Evolutionary conservation across 164 flowering plant species (phyloP).

Genomic region (Vitis rotundifolia): DNA sequence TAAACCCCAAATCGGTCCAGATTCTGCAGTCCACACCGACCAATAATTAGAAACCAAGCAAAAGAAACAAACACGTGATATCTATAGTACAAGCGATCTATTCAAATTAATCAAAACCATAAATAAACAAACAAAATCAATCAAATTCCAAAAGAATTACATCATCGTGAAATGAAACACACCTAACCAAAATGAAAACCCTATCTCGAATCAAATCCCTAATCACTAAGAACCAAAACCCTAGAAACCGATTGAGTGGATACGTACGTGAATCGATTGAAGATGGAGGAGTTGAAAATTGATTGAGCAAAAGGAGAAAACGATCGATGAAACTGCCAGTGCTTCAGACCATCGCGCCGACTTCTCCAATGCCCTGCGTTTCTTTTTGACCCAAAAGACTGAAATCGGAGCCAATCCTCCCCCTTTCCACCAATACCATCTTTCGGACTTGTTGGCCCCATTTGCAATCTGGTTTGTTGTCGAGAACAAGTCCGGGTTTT

Average conservation of each 20-base stretch:
- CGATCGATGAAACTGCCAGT: too few species aligned
- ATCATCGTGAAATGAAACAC: neutral
- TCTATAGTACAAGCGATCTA: constrained; percentile 18
- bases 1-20: constrained; percentile 5
- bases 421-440: too few species aligned
- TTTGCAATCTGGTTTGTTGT: constrained; percentile 35
- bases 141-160: neutral
- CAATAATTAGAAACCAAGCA: constrained; percentile 4
- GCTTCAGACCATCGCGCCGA: too few species aligned
- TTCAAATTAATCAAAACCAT: constrained; percentile 5
- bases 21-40: constrained; percentile 3
- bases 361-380: neutral
- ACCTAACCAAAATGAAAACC: neutral
- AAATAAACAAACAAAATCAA: neutral
- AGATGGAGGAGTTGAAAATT: too few species aligned
- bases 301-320: too few species aligned
- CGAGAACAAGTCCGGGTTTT: constrained; percentile 42
- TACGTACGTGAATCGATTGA: too few species aligned
- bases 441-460: constrained; percentile 25
- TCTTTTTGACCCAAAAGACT: constrained; percentile 1
- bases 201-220: neutral
- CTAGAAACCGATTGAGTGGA: too few species aligned
- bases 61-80: neutral
- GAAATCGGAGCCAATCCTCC: too few species aligned
- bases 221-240: too few species aligned